These are phyloP conservation scores for Paramarasmius palmivorus DNA, from an alignment of 1,284 basidiomycete species.

Conservation along the genomic window DNA sequence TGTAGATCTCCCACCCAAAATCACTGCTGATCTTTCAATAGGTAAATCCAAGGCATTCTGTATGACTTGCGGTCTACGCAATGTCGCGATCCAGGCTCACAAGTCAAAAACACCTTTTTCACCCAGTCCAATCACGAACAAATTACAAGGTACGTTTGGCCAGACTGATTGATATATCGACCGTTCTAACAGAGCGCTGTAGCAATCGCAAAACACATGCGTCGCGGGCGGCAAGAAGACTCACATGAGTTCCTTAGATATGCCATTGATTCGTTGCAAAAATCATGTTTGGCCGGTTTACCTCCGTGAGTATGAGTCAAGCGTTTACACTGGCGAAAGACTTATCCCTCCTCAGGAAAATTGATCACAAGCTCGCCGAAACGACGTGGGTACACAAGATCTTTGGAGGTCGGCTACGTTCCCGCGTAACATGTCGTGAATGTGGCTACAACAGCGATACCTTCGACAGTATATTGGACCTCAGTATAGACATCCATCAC, in stretches of 20 bases:
- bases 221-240: slow-evolving; percentile 93
- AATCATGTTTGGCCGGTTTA: slow-evolving; percentile 74
- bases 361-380: slow-evolving; percentile 79
- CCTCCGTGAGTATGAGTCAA: slow-evolving; percentile 57
- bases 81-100: slow-evolving; percentile 55
- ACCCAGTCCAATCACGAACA: slow-evolving; percentile 63
- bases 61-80: slow-evolving; percentile 72
- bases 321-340: slow-evolving; percentile 5
- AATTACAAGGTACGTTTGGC: slow-evolving; percentile 63
- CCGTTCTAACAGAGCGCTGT: slow-evolving; percentile 1
- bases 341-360: slow-evolving; percentile 55
- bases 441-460: slow-evolving; percentile 94
- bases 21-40: slow-evolving; percentile 26
- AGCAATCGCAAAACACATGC: slow-evolving; percentile 93
- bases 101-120: slow-evolving; percentile 47
- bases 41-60: slow-evolving; percentile 69
- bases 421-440: slow-evolving; percentile 86
- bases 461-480: slow-evolving; percentile 92
- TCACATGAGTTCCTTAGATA: slow-evolving; percentile 98
- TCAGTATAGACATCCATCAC: slow-evolving; percentile 85
- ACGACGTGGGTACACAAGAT: slow-evolving; percentile 94
- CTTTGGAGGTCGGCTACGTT: slow-evolving; percentile 92
- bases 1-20: not conserved
- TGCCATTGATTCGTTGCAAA: slow-evolving; percentile 90
- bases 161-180: no score